Conservation (phyloP, 805 yeast species). For the Debaryomyces prosopidis region DNA sequence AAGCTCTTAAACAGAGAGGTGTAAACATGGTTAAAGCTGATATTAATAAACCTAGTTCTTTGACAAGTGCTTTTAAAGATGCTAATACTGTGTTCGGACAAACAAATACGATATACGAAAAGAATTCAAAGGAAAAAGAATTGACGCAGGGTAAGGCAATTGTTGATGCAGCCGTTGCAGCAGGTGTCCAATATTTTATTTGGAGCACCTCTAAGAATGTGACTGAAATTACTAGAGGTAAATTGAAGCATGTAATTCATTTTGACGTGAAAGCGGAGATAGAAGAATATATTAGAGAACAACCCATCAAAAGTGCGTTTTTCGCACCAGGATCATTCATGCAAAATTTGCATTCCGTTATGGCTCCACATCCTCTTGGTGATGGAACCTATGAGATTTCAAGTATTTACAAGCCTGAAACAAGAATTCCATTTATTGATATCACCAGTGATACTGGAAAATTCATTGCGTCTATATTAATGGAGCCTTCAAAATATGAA, state of each 20-base stretch:
- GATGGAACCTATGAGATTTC: constrained; percentile 1
- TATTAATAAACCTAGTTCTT: not conserved
- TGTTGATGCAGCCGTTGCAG: constrained; percentile 4
- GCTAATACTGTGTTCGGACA: constrained; percentile 7
- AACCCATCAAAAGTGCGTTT: constrained; percentile 3
- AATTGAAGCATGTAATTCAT: not conserved
- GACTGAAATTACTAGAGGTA: not conserved
- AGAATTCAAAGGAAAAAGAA: constrained; percentile 11
- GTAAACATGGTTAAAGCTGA: constrained; percentile 13
- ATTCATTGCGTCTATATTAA: constrained; percentile 2
- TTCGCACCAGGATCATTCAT: constrained; percentile 6
- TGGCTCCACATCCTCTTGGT: not conserved
- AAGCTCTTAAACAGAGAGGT: constrained; percentile 9
- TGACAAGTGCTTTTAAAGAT: constrained; percentile 3
- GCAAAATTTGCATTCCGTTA: constrained; percentile 1
- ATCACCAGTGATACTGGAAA: constrained; percentile 5
- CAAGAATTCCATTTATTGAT: constrained; percentile 6
- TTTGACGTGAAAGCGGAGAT: constrained; percentile 5
- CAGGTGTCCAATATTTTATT: constrained; percentile 4
- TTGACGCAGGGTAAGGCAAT: constrained; percentile 6
- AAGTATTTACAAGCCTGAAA: not conserved
- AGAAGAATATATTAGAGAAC: constrained; percentile 4
- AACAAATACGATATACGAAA: not conserved
- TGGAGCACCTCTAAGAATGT: constrained; percentile 5
- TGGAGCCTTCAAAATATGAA: constrained; percentile 2